A percentile compares a stretch with the other conserved stretches of the same genome.
phyloP scores from a whole-genome alignment of 768 basidiomycete species.

The Termitomyces titanicus region DNA sequence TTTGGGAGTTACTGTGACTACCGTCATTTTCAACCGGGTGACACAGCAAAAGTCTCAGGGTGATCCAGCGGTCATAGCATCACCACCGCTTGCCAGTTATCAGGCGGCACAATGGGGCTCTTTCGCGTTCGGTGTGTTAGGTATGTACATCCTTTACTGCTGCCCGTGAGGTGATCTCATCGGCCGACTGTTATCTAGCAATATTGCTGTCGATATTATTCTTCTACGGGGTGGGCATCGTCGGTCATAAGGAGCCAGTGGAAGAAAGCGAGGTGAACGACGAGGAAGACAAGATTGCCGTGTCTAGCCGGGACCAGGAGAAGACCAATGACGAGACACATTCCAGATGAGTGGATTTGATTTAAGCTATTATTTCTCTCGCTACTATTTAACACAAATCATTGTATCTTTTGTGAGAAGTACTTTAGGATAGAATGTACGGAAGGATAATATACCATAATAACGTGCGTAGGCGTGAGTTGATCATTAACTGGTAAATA shows the following conservation, averaged over 20 bases:
- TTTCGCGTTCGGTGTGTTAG: conserved; percentile 58
- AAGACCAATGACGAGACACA: not conserved
- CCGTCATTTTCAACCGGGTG: conserved; percentile 66
- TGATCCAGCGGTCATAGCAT: conserved; percentile 21
- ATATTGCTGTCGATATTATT: conserved; percentile 13
- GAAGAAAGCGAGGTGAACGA: not conserved
- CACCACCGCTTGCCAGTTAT: conserved; percentile 46
- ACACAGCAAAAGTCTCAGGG: conserved; percentile 26
- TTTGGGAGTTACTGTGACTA: conserved; percentile 67
- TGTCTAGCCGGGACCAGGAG: not conserved
- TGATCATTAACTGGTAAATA: too few species aligned
- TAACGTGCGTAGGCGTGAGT: too few species aligned
- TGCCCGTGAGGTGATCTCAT: not conserved
- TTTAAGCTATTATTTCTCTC: not conserved
- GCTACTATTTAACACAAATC: not conserved
- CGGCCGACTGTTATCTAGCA: conserved; percentile 1
- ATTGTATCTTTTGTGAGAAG: not conserved
- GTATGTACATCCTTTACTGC: conserved; percentile 24
- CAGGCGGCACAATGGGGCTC: conserved; percentile 61
- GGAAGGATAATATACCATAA: not conserved
- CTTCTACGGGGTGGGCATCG: conserved; percentile 18
- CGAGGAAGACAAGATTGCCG: not conserved
- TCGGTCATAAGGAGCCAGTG: conserved; percentile 10
- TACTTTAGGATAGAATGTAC: not conserved
- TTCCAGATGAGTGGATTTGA: not conserved